Base-by-base conservation (phyloP, 306 rosid genomes). In the Acacia confusa region DNA sequence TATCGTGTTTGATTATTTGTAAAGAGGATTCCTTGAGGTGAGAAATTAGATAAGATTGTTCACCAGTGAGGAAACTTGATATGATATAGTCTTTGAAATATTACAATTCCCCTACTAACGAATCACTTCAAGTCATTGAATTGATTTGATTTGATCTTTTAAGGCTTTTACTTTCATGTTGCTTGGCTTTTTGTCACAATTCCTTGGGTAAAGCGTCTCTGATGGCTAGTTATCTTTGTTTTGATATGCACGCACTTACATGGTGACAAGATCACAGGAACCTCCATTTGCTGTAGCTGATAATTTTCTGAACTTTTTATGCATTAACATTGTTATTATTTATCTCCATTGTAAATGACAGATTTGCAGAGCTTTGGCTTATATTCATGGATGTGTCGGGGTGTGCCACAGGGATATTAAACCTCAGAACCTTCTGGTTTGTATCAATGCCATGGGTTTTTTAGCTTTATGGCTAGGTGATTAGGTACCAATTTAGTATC, bases 341-440 rank as follows among this genome's bases (percentile, higher is more conserved):
- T 76, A 34, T 77, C 27, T 38, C 34, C 74, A 22, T 22, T 70
- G n/a, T 28, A 14, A 44, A 28, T 69, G 78, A 28, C 86, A 91
- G 96, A 88, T 91, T 64, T 89, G 90, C 79, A 88, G 96, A 85
- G 92, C 96, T 73, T 81, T 89, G 81, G 90, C 92, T 61, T 91
- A 91, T 76, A 88, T 89, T 78, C 96, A 91, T 24, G 88, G 92
- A 76, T 87, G 90, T 75, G 87, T 89, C 34, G 90, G 93, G 43
- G 88, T 87, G 53, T 91, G 92, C 86, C 93, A 89, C 78, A 82
- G 90, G 84, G 92, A 89, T 84, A 89, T 91, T 81, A 91, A 89
- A 86, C 93, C 88, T 0, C 91, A 89, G 81, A 86, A 91, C 78
- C 89, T 91, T 45, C 83, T 91, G 89, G 91, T 89, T 82, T 79